These are phyloP conservation scores for Eremothecium coryli DNA, from an alignment of 1,139 yeast genomes.

Conservation along the genomic window DNA sequence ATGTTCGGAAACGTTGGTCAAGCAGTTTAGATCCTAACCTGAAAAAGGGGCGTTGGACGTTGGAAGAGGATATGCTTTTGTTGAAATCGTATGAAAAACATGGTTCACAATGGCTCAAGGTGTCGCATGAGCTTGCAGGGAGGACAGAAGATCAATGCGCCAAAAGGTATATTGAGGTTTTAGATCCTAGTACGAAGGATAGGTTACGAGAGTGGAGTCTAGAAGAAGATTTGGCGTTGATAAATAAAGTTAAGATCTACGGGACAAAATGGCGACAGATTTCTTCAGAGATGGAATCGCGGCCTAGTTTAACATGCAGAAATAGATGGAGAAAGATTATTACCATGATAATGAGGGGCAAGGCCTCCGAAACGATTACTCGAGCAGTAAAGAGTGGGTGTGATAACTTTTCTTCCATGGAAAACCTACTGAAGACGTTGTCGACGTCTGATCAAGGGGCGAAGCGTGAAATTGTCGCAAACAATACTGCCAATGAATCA, in stretches of 20 bases:
- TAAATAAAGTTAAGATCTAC: conserved; percentile 53
- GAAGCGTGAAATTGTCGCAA: neutral
- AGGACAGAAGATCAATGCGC: conserved; percentile 95
- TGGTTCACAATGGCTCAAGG: conserved; percentile 85
- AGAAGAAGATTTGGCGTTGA: conserved; percentile 64
- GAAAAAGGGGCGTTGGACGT: conserved; percentile 81
- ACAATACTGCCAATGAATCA: neutral
- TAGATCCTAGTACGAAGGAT: conserved; percentile 70
- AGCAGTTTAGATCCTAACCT: conserved; percentile 76
- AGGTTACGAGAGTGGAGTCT: conserved; percentile 71
- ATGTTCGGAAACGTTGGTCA: conserved; percentile 66
- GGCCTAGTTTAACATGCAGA: conserved; percentile 85
- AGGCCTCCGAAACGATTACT: conserved; percentile 24
- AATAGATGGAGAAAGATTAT: conserved; percentile 87
- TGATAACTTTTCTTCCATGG: conserved; percentile 1
- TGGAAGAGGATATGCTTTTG: conserved; percentile 65
- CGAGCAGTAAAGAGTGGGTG: conserved; percentile 20
- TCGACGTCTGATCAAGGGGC: neutral
- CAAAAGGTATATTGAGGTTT: conserved; percentile 78
- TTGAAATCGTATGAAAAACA: conserved; percentile 52
- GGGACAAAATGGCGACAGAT: conserved; percentile 94
- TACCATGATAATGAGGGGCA: conserved; percentile 60
- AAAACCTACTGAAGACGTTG: conserved; percentile 1
- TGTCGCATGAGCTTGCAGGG: conserved; percentile 65
- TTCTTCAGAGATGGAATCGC: conserved; percentile 57